Conservation (phyloP, 257 asterid species). For the Nemophila menziesii region DNA sequence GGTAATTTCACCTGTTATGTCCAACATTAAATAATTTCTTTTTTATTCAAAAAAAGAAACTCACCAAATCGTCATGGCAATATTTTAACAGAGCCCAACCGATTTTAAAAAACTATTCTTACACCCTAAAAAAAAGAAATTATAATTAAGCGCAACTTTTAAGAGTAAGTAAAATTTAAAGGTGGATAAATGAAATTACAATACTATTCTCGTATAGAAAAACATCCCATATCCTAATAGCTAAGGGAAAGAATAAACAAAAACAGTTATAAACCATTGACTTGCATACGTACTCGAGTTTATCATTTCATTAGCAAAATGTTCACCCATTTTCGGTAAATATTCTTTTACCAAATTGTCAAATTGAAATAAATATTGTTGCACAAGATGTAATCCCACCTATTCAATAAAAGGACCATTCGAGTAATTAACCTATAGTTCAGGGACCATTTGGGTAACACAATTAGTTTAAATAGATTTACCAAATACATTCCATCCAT, state of each 20-base stretch:
- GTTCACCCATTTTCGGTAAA: slow-evolving; percentile 80
- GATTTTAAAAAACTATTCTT: slow-evolving; percentile 73
- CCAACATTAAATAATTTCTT: no score
- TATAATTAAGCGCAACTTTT: slow-evolving; percentile 8
- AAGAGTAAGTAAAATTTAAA: slow-evolving; percentile 9
- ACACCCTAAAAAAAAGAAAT: slow-evolving; percentile 46
- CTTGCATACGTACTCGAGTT: slow-evolving; percentile 99
- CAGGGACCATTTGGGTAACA: no score
- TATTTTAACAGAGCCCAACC: slow-evolving; percentile 83
- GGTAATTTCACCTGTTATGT: slow-evolving; percentile 70
- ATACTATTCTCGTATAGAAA: slow-evolving; percentile 78
- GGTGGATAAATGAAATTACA: slow-evolving; percentile 5
- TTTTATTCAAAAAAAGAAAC: no score
- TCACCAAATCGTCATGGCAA: slow-evolving; percentile 91
- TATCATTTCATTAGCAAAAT: slow-evolving; percentile 81
- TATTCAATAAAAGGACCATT: slow-evolving; percentile 24
- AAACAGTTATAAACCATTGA: slow-evolving; percentile 99
- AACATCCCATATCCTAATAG: slow-evolving; percentile 98
- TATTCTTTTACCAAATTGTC: slow-evolving; percentile 58
- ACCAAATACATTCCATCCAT: slow-evolving; percentile 99
- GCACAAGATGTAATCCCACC: slow-evolving; percentile 98
- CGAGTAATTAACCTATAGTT: no score
- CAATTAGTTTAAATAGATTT: slow-evolving; percentile 8
- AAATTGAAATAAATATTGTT: slow-evolving; percentile 82
- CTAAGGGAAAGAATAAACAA: slow-evolving; percentile 92